A percentile compares a stretch with the other conserved stretches of the same genome.
Evolutionary conservation across 306 rosid species (phyloP).

Genomic region (Begonia loranthoides): DNA sequence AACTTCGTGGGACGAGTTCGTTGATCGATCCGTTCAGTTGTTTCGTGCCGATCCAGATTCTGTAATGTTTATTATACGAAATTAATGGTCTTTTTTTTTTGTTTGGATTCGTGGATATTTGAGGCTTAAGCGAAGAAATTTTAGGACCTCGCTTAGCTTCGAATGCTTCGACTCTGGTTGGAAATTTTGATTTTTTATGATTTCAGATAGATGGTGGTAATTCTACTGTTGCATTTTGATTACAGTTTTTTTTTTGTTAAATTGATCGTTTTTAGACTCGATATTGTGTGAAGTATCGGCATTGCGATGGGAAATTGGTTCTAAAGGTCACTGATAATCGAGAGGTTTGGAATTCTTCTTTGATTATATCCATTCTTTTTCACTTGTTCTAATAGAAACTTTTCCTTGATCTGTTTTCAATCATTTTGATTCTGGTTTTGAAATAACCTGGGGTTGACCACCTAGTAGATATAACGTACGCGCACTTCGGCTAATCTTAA

Average conservation of each 20-base stretch:
- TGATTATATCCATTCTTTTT: background rate
- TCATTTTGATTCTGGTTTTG: too few relatives aligned
- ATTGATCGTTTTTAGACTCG: constrained; percentile 39
- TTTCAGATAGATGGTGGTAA: too few relatives aligned
- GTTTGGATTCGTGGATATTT: constrained; percentile 13
- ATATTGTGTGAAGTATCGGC: constrained; percentile 68
- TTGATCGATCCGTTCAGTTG: constrained; percentile 68
- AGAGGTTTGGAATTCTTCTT: constrained; percentile 27
- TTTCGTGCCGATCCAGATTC: constrained; percentile 82
- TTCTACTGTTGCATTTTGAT: too few relatives aligned
- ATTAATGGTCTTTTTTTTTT: background rate
- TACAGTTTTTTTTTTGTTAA: background rate
- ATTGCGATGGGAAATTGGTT: constrained; percentile 67
- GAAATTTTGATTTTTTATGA: too few relatives aligned
- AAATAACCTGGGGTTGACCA: too few relatives aligned
- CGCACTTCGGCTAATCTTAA: too few relatives aligned
- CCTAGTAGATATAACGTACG: too few relatives aligned
- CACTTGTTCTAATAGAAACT: background rate
- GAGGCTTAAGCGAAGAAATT: background rate
- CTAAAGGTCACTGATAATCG: constrained; percentile 67
- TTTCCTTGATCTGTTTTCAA: too few relatives aligned
- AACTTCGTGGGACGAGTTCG: constrained; percentile 64
- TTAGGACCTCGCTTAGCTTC: too few relatives aligned
- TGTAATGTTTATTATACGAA: constrained; percentile 19
- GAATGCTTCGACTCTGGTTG: too few relatives aligned